Evolutionary conservation across 768 basidiomycete species (phyloP).

Genomic region (Leccinum longicurvipes): DNA sequence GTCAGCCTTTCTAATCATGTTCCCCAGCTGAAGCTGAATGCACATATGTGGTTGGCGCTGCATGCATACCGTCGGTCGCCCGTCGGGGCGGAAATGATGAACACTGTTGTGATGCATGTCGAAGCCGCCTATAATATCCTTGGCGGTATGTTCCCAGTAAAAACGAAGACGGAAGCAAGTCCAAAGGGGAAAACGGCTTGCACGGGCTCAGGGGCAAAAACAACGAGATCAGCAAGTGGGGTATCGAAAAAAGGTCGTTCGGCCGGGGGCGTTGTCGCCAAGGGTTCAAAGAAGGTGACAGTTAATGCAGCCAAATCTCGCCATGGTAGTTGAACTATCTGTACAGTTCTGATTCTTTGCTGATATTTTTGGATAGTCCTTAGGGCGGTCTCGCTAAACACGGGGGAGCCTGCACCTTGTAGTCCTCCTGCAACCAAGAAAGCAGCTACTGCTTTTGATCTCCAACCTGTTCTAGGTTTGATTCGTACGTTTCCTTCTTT

Average conservation of each 20-base stretch:
- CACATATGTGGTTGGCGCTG: constrained; percentile 68
- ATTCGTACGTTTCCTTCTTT: constrained; percentile 44
- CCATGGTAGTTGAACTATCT: constrained; percentile 30
- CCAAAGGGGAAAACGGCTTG: constrained; percentile 24
- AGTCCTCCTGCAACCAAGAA: constrained; percentile 1
- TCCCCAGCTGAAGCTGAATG: constrained; percentile 49
- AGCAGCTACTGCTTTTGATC: constrained; percentile 15
- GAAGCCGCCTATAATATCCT: constrained; percentile 53
- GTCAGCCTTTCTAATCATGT: constrained; percentile 31
- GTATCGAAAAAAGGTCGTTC: constrained; percentile 39
- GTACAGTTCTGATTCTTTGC: background rate
- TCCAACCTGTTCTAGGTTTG: constrained; percentile 40
- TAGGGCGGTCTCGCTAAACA: constrained; percentile 18
- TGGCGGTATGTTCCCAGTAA: constrained; percentile 33
- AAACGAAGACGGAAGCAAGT: constrained; percentile 7
- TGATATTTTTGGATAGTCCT: constrained; percentile 5
- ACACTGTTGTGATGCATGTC: constrained; percentile 47
- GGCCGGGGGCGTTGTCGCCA: background rate
- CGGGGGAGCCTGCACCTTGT: constrained; percentile 4
- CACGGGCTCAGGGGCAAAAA: constrained; percentile 14
- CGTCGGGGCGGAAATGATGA: constrained; percentile 36
- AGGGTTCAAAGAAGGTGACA: constrained; percentile 8
- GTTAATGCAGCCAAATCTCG: constrained; percentile 42
- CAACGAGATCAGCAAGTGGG: background rate
- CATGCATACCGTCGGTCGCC: constrained; percentile 60